Evolutionary conservation across 148 eudicot genomes (phyloP), one percentile per base, ranked within the genome.

Genomic region (Vaccinium macrocarpon): DNA sequence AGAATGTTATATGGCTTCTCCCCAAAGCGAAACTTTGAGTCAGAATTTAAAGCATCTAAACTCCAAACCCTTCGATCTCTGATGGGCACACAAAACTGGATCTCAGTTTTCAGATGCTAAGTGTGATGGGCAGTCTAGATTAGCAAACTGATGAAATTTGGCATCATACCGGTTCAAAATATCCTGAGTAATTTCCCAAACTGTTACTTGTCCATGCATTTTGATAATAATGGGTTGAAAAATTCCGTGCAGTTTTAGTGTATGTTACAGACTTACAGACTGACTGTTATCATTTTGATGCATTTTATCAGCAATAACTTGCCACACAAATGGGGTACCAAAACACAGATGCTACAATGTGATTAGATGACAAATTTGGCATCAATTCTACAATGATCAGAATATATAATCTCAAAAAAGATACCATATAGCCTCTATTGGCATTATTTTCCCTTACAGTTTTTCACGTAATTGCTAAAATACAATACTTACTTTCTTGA

Each of bases 401-500:
- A 29, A 16, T 12, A 18, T 5, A 11, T 38, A 25, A 78, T n/a
- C 57, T 51, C 38, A 27, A 55, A 38, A 3, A 3, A 61, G 59
- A 75, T 52, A 56, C 18, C 50, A 61, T 81, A 49, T 48, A 8
- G 27, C 76, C 27, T 16, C 55, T 32, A n/a, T 16, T 19, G 16
- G 74, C 3, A 13, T 15, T 7, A 9, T 18, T 52, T 27, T 8
- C 56, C 18, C 38, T 6, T 3, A 68, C 53, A 48, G 16, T 51
- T 46, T 78, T 13, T 38, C 13, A 57, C 21, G 23, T 80, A 32
- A 79, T 46, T 53, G 5, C 21, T 18, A 74, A 51, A 48, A 25
- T 19, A 51, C 66, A 76, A 49, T 10, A 85, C 88, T 88, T 87
- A 94, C 99, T 94, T 84, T 88, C 91, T 68, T 88, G 85, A 83